These are phyloP conservation scores for Neoconidiobolus thromboides DNA, from an alignment of 371 early-diverging fungal species.

Conservation along the genomic window DNA sequence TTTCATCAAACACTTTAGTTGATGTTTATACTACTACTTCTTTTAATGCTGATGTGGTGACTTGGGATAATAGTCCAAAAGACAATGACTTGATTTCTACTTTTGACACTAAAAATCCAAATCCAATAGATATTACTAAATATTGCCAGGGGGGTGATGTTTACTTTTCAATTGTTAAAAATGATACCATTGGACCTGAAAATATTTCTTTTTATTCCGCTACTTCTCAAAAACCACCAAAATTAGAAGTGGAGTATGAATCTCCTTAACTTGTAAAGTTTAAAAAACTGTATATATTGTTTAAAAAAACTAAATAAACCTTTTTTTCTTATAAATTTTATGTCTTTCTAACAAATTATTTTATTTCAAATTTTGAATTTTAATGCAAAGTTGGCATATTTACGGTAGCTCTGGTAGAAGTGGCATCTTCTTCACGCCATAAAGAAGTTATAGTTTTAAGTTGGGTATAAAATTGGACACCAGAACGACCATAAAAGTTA, in stretches of 20 bases:
- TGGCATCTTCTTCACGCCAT: constrained; percentile 77
- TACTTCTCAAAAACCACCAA: not conserved
- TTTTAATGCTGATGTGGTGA: not conserved
- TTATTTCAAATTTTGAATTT: not conserved
- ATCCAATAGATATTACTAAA: not conserved
- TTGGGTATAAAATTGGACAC: constrained; percentile 76
- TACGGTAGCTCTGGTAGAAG: constrained; percentile 28
- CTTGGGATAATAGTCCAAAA: not conserved
- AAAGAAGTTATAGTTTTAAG: constrained; percentile 87
- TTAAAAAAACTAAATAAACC: no score
- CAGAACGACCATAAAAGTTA: constrained; percentile 74
- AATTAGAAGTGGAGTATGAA: not conserved
- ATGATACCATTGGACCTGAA: not conserved
- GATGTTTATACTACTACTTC: not conserved
- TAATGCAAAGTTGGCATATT: constrained; percentile 61
- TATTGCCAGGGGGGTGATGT: not conserved
- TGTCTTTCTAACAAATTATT: not conserved
- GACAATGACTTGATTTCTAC: not conserved
- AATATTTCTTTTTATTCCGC: not conserved
- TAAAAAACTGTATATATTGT: no score
- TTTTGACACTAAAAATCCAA: not conserved
- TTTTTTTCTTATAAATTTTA: no score
- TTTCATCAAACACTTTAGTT: not conserved
- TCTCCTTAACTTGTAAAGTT: not conserved
- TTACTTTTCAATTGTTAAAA: not conserved